A percentile compares a stretch with the other conserved stretches of the same genome.
phyloP scores from a whole-genome alignment of 1,284 basidiomycete species.

The Boletellus deceptivus region DNA sequence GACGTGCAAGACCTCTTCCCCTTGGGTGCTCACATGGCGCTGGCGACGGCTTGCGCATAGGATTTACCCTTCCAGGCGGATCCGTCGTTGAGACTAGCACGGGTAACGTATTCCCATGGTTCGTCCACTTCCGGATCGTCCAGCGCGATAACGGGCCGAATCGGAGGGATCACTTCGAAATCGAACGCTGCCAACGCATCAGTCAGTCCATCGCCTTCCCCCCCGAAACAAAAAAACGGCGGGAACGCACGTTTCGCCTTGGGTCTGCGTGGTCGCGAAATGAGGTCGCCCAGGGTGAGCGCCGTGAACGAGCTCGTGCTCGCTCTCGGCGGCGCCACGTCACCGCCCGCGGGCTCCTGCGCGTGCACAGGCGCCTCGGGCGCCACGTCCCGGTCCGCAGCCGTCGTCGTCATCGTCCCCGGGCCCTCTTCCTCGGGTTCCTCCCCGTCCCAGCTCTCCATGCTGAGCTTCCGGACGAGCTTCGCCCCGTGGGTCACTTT shows the following conservation, averaged over 20 bases:
- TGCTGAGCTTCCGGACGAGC: slow-evolving; percentile 26
- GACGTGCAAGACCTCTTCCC: background rate
- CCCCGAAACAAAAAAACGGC: slow-evolving; percentile 1
- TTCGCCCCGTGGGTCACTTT: slow-evolving; percentile 22
- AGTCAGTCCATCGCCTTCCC: background rate
- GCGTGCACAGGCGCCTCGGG: background rate
- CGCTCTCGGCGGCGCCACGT: slow-evolving; percentile 2
- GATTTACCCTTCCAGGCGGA: slow-evolving; percentile 39
- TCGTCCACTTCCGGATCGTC: slow-evolving; percentile 42
- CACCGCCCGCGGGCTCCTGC: background rate
- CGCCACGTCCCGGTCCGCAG: background rate
- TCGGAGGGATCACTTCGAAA: slow-evolving; percentile 44
- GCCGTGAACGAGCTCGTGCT: slow-evolving; percentile 11
- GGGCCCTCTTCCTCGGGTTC: slow-evolving; percentile 5
- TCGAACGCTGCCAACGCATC: slow-evolving; percentile 29
- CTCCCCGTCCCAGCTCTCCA: slow-evolving; percentile 33
- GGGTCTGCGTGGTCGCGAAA: slow-evolving; percentile 21
- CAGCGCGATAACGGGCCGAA: slow-evolving; percentile 44
- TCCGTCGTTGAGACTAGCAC: slow-evolving; percentile 36
- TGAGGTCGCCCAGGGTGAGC: slow-evolving; percentile 29
- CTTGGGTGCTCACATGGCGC: slow-evolving; percentile 20
- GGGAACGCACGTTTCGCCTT: slow-evolving; percentile 28
- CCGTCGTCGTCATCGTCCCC: background rate
- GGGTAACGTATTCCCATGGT: slow-evolving; percentile 45
- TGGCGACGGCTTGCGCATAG: slow-evolving; percentile 42